Percentiles rank a stretch among this genome's conserved stretches.
These are phyloP conservation scores for Leccinum uliginosum DNA, from an alignment of 768 basidiomycete genomes.

Conservation along the genomic window DNA sequence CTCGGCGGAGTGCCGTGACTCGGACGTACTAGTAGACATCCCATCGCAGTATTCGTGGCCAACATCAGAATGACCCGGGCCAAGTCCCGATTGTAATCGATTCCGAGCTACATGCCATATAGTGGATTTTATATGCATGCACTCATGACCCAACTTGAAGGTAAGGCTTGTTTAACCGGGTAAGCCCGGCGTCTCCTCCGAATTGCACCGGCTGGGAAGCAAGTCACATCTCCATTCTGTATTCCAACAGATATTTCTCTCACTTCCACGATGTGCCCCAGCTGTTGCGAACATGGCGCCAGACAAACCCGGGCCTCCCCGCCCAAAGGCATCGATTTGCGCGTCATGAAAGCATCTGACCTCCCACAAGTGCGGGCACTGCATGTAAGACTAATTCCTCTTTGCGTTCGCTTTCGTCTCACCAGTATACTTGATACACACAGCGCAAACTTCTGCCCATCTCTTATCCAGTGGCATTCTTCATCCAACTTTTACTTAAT, in stretches of 20 bases:
- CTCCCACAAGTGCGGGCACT: conserved; percentile 24
- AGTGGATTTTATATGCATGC: background rate
- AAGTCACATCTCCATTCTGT: background rate
- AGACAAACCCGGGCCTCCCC: background rate
- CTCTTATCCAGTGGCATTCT: conserved; percentile 28
- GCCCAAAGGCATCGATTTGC: conserved; percentile 14
- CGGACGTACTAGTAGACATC: no score
- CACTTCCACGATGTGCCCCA: conserved; percentile 8
- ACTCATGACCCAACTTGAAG: background rate
- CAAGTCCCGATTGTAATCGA: background rate
- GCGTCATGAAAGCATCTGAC: conserved; percentile 28
- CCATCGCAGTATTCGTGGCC: no score
- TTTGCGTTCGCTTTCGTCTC: background rate
- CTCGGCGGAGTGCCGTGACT: no score
- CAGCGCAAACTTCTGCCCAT: conserved; percentile 25
- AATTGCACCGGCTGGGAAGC: conserved; percentile 10
- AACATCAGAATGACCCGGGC: no score
- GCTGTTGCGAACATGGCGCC: background rate
- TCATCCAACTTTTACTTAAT: conserved; percentile 30
- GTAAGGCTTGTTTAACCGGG: background rate
- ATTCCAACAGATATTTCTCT: background rate
- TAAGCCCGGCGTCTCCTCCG: conserved; percentile 9
- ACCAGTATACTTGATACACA: background rate
- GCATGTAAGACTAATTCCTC: conserved; percentile 16
- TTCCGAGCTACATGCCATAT: background rate